Conservation (phyloP, 352 stramenopile genomes). For the Pythium oligandrum region DNA sequence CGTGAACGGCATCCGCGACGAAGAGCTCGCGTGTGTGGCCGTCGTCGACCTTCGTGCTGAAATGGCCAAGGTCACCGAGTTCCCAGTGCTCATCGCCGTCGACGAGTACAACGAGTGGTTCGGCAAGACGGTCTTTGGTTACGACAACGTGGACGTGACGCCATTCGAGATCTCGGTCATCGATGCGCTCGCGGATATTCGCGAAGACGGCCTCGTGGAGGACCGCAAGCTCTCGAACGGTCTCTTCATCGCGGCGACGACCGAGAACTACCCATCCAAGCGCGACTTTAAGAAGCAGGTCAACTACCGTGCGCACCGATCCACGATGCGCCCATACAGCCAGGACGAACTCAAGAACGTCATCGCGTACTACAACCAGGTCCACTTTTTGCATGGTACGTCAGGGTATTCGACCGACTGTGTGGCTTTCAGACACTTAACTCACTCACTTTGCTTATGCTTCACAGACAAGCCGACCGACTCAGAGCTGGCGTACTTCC, state of each 20-base stretch:
- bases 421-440: background rate
- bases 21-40: slow-evolving; percentile 74
- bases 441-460: background rate
- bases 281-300: slow-evolving; percentile 80
- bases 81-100: slow-evolving; percentile 80
- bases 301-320: slow-evolving; percentile 67
- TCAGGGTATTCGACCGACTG: background rate
- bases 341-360: slow-evolving; percentile 67
- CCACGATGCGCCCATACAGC: slow-evolving; percentile 76
- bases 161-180: slow-evolving; percentile 81
- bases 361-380: slow-evolving; percentile 84
- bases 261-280: slow-evolving; percentile 79
- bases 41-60: slow-evolving; percentile 79
- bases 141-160: slow-evolving; percentile 70
- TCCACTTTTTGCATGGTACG: slow-evolving; percentile 66
- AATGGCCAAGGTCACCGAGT: slow-evolving; percentile 74
- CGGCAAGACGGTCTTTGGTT: slow-evolving; percentile 81
- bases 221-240: slow-evolving; percentile 73
- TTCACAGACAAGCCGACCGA: slow-evolving; percentile 60
- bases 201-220: slow-evolving; percentile 46
- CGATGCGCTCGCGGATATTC: slow-evolving; percentile 67
- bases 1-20: slow-evolving; percentile 72
- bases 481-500: slow-evolving; percentile 74
- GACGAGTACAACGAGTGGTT: slow-evolving; percentile 90
- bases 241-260: slow-evolving; percentile 75